Conservation (phyloP, 257 asterid species). For the Catharanthus roseus region DNA sequence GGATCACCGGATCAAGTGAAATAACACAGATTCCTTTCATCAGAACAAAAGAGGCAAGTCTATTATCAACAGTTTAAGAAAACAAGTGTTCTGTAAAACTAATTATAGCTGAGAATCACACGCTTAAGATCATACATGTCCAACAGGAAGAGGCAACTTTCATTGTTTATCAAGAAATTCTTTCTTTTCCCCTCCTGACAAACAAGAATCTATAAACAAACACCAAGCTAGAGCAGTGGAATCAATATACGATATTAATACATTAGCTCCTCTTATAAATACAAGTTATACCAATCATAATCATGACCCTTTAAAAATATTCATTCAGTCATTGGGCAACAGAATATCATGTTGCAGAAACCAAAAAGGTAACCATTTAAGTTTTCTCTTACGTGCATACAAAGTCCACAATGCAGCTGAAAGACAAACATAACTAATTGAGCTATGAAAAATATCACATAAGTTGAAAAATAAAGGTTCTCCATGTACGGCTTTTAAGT, state of each 20-base stretch:
- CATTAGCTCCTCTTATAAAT: neutral
- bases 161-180: neutral
- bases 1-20: conserved; percentile 4
- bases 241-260: neutral
- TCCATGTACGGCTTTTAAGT: neutral
- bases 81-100: neutral
- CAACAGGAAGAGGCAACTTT: neutral
- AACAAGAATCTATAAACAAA: neutral
- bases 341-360: neutral
- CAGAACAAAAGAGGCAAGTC: neutral
- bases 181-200: too few relatives aligned
- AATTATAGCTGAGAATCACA: neutral
- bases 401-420: neutral
- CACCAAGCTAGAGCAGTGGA: neutral
- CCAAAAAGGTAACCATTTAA: neutral
- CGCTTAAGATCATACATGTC: neutral
- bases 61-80: neutral
- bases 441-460: neutral
- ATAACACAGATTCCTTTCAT: neutral
- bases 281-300: neutral
- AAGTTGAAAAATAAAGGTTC: neutral
- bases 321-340: neutral
- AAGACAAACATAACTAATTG: neutral
- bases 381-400: neutral
- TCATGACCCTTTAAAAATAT: neutral